phyloP scores from a whole-genome alignment of 768 basidiomycete genomes.

The Amanita pseudoporphyria region DNA sequence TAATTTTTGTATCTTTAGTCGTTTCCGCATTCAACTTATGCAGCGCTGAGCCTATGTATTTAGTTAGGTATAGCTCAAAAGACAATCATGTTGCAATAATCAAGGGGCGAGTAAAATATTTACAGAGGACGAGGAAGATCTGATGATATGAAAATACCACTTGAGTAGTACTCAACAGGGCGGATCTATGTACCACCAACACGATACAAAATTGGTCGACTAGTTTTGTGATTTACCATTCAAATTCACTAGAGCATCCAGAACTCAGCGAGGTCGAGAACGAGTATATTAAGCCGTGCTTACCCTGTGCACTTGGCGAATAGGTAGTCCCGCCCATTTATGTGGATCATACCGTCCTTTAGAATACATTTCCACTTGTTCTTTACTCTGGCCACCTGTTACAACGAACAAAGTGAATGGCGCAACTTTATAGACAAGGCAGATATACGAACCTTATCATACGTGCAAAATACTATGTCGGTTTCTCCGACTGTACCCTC shows the following conservation, averaged over 20 bases:
- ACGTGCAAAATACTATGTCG: slow-evolving; percentile 97
- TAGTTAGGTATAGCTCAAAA: not conserved
- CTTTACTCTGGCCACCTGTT: slow-evolving; percentile 94
- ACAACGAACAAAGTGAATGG: slow-evolving; percentile 5
- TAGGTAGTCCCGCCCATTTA: slow-evolving; percentile 95
- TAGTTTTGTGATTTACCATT: slow-evolving; percentile 25
- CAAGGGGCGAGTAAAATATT: not conserved
- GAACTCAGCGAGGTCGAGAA: not conserved
- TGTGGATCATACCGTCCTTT: slow-evolving; percentile 95
- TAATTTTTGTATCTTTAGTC: slow-evolving; percentile 1
- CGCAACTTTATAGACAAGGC: slow-evolving; percentile 1
- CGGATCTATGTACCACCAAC: not conserved
- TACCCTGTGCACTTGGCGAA: slow-evolving; percentile 97
- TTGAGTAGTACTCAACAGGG: not conserved
- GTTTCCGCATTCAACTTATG: not conserved
- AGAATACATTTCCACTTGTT: slow-evolving; percentile 99
- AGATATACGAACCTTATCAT: slow-evolving; percentile 75
- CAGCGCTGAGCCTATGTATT: not conserved
- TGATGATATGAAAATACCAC: not conserved
- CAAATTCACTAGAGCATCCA: slow-evolving; percentile 27
- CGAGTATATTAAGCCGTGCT: slow-evolving; percentile 16
- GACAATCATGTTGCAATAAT: not conserved
- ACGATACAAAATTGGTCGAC: not conserved
- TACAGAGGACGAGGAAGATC: not conserved
- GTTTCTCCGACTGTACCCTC: slow-evolving; percentile 65